Percentiles rank a stretch among this genome's conserved stretches.
phyloP scores from a whole-genome alignment of 2,329 filamentous ascomycete species.

The Neonectria hederae region DNA sequence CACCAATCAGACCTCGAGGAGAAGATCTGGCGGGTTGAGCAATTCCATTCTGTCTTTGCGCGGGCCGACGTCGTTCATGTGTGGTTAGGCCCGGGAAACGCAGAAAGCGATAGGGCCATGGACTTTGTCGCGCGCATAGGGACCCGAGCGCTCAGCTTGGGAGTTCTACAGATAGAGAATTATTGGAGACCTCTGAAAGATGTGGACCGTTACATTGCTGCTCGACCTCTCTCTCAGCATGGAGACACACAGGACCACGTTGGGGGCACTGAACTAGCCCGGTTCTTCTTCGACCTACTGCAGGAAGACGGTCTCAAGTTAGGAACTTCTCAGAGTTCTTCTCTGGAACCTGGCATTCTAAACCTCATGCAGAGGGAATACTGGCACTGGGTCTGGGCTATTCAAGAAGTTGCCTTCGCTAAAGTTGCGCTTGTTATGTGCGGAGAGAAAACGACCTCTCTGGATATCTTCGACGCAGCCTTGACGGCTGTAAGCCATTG shows the following conservation, averaged over 20 bases:
- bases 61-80: conserved; percentile 26
- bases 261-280: neutral
- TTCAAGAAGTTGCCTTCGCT: conserved; percentile 17
- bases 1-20: conserved; percentile 30
- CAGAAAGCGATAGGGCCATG: conserved; percentile 17
- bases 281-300: neutral
- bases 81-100: conserved; percentile 31
- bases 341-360: neutral
- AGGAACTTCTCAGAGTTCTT: neutral
- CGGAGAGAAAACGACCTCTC: neutral
- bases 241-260: neutral
- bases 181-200: neutral
- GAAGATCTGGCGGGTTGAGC: conserved; percentile 29
- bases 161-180: neutral
- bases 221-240: neutral
- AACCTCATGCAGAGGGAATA: conserved; percentile 19
- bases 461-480: conserved; percentile 24
- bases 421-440: conserved; percentile 15
- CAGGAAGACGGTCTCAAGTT: neutral
- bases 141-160: neutral
- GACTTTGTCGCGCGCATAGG: conserved; percentile 18
- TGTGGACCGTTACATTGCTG: neutral
- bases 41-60: conserved; percentile 32
- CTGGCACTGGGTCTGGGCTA: conserved; percentile 22
- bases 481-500: conserved; percentile 9